Evolutionary conservation across 2,329 filamentous ascomycete species (phyloP).

Genomic region (Apiospora kogelbergensis): DNA sequence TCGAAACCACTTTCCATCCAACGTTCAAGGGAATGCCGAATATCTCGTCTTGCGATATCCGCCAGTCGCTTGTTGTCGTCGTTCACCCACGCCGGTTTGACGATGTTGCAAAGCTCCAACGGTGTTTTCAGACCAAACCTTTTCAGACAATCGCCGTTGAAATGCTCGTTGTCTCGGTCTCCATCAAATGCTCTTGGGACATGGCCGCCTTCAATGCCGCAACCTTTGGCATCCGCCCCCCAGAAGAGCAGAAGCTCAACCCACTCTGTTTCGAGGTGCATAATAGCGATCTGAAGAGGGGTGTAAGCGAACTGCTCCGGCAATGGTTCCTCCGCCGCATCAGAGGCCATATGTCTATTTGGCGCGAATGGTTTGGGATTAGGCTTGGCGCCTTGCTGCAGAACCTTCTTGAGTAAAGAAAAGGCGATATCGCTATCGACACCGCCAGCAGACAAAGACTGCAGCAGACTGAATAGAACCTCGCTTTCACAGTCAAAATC

Average conservation of each 20-base stretch:
- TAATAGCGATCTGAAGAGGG: slow-evolving; percentile 21
- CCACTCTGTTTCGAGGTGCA: slow-evolving; percentile 20
- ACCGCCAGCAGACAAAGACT: neutral
- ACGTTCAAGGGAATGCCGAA: neutral
- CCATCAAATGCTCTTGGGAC: slow-evolving; percentile 4
- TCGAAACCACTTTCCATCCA: neutral
- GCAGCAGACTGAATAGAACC: slow-evolving; percentile 19
- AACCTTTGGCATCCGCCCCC: neutral
- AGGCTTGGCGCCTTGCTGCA: slow-evolving; percentile 17
- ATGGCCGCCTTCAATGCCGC: slow-evolving; percentile 10
- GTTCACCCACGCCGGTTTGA: neutral
- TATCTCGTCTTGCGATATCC: neutral
- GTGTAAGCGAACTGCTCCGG: slow-evolving; percentile 15
- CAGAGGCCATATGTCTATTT: neutral
- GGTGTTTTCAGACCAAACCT: neutral
- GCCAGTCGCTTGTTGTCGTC: neutral
- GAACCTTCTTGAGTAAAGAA: slow-evolving; percentile 19
- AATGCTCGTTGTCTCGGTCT: neutral
- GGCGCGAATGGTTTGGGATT: slow-evolving; percentile 19
- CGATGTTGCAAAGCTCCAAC: neutral
- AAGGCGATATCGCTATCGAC: slow-evolving; percentile 16
- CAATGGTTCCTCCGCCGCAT: neutral
- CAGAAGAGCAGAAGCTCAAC: slow-evolving; percentile 18
- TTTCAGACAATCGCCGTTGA: neutral
- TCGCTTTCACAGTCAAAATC: slow-evolving; percentile 17